Base-by-base conservation (phyloP, 169 alveolate genomes). In the Amoebophrya sp. region DNA sequence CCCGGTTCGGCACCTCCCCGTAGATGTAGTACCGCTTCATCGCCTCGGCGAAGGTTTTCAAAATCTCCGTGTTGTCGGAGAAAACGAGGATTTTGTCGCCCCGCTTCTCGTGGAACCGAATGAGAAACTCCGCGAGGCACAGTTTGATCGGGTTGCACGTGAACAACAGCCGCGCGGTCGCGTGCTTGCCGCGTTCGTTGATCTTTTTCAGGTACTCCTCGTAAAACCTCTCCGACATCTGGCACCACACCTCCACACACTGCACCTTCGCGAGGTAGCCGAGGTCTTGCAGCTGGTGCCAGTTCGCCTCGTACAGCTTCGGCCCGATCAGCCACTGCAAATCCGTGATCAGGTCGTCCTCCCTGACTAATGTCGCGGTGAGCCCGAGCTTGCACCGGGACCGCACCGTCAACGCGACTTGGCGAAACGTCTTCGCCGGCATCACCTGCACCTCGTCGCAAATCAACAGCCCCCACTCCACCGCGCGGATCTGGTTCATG, bases 311-410 rank as follows among this genome's bases (percentile, higher is more conserved):
- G 95, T 98, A 98, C 83, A 98, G 96, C 94, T 99, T 99, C 33
- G 99, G 99, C 0, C 99, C 99, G 90, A 99, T 98, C 92, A 99
- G 96, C 98, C 99, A 98, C 94, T 98, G 99, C 89, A 99, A 96
- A 93, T 99, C 99, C 90, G 96, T 95, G 90, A 99, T 98, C 91
- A 97, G 96, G 66, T 97, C 97, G 94, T 99, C 99, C 92, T 99
- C 99, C 7, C 99, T 95, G 53, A 98, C 99, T 39, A 99, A 97
- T 23, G 99, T 99, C 1, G 99, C 99, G 12, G 99, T 99, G 40
- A 99, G 96, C 0, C 99, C 99, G 25, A 93, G 91, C 23, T 93
- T 94, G 91, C 96, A 93, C 90, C 92, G 94, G 12, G 92, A 88
- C 93, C 92, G 96, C 54, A 97, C 97, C 77, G 94, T 95, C 40